Conservation (phyloP, 1,139 yeast species). For the Kluyveromyces sp. region DNA sequence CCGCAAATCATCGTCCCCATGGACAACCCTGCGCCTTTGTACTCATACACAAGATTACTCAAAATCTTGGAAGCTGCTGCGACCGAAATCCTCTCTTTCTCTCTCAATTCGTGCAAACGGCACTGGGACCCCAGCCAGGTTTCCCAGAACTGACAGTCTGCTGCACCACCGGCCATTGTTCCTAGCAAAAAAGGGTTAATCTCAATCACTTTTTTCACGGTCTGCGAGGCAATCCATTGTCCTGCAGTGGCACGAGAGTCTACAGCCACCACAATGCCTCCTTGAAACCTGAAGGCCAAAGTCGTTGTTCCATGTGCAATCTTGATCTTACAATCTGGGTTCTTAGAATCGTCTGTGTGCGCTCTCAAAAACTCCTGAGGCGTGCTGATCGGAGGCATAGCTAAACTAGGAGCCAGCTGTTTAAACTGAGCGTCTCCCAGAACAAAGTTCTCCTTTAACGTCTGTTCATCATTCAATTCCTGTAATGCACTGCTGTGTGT, state of each 20-base stretch:
- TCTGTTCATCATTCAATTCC: conserved; percentile 30
- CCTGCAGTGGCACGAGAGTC: conserved; percentile 99
- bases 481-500: conserved; percentile 18
- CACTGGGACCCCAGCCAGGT: conserved; percentile 98
- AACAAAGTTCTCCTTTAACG: conserved; percentile 34
- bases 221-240: conserved; percentile 96
- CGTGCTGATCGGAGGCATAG: conserved; percentile 78
- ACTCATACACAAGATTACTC: conserved; percentile 81
- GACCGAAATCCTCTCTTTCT: conserved; percentile 89
- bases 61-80: conserved; percentile 96
- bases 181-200: conserved; percentile 93
- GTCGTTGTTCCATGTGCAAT: conserved; percentile 99
- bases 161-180: conserved; percentile 99
- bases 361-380: conserved; percentile 95
- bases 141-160: conserved; percentile 99
- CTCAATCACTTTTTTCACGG: conserved; percentile 94
- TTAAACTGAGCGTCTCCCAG: conserved; percentile 27
- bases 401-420: conserved; percentile 51
- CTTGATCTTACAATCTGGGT: conserved; percentile 91
- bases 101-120: conserved; percentile 87
- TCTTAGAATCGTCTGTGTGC: conserved; percentile 90
- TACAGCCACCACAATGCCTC: conserved; percentile 93
- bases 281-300: conserved; percentile 89
- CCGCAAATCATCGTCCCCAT: conserved; percentile 99
- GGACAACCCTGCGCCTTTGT: conserved; percentile 96